Evolutionary conservation across 805 yeast genomes (phyloP).

Genomic region (Wickerhamiella azyma): DNA sequence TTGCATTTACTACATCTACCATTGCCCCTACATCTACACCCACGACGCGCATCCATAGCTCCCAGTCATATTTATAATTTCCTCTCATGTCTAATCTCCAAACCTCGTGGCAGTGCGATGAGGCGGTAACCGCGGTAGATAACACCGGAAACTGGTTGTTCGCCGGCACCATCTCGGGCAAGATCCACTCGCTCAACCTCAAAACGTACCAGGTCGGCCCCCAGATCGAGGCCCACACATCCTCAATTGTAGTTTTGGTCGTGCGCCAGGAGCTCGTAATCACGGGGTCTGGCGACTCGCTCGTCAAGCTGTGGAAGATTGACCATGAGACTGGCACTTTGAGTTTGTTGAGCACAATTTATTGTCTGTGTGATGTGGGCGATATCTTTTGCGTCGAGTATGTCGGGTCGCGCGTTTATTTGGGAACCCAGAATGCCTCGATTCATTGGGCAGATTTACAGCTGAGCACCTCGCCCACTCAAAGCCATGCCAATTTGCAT

Average conservation of each 20-base stretch:
- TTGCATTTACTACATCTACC: not conserved
- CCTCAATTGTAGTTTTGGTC: conserved; percentile 58
- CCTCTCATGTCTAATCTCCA: conserved; percentile 4
- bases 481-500: conserved; percentile 14
- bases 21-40: not conserved
- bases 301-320: conserved; percentile 75
- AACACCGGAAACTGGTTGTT: conserved; percentile 31
- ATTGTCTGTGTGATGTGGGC: conserved; percentile 79
- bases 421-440: conserved; percentile 89
- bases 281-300: conserved; percentile 81
- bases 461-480: conserved; percentile 13
- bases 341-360: conserved; percentile 48
- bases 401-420: conserved; percentile 48
- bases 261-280: conserved; percentile 42
- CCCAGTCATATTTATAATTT: not conserved
- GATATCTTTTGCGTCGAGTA: conserved; percentile 79
- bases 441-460: conserved; percentile 51
- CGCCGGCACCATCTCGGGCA: conserved; percentile 86
- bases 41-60: not conserved
- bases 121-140: conserved; percentile 53
- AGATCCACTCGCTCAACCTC: conserved; percentile 57
- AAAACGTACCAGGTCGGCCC: conserved; percentile 44
- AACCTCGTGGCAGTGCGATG: conserved; percentile 53
- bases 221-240: conserved; percentile 47
- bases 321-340: conserved; percentile 14